Base-by-base conservation (phyloP, 164 flowering plant species). In the Nelumbo lutea region DNA sequence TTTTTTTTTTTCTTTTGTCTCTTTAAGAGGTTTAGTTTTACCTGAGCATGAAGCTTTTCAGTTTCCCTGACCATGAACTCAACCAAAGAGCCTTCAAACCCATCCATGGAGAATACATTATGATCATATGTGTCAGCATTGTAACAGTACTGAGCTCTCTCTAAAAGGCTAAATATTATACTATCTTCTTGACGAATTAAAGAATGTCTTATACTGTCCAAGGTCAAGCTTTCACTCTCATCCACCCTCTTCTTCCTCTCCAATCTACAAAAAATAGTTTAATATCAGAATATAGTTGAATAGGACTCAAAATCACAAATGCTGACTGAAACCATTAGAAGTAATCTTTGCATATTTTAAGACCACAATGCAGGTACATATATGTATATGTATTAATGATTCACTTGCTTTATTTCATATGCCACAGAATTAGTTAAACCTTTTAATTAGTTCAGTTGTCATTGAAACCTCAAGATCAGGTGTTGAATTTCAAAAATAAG, bases 171-270 rank as follows among this genome's bases (percentile, higher is more conserved):
- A 76, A 83, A 95, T 70, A 95, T 90, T 14, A 92, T 92, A 80
- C 96, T 95, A 61, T 92, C 99, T 81, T 95, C 99, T 78, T 92
- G 99, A 14, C 86, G 84, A 46, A 95, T 87, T 69, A 95, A 81
- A 9, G 96, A 88, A 62, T 75, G 66, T 56, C 99, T 79, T 70
- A 95, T 90, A 11, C 79, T 81, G 2, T 90, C 96, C 27, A 95
- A 83, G 27, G 91, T 95, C 82, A 92, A 83, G 78, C 69, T 83
- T 62, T 87, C 77, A 70, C 93, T 95, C 77, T 77, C 90, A 76
- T 95, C 98, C 56, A 89, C 83, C 78, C 96, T 86, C 46, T 65
- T 66, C 78, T 83, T 85, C 27, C 44, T 66, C 61, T 73, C 69
- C 62, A 73, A 57, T 61, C 93, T 89, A 70, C 66, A 73, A 38